Percentiles rank a stretch among this genome's conserved stretches.
Evolutionary conservation across 495 filamentous ascomycete species (phyloP).

Genomic region (Tuber borchii): DNA sequence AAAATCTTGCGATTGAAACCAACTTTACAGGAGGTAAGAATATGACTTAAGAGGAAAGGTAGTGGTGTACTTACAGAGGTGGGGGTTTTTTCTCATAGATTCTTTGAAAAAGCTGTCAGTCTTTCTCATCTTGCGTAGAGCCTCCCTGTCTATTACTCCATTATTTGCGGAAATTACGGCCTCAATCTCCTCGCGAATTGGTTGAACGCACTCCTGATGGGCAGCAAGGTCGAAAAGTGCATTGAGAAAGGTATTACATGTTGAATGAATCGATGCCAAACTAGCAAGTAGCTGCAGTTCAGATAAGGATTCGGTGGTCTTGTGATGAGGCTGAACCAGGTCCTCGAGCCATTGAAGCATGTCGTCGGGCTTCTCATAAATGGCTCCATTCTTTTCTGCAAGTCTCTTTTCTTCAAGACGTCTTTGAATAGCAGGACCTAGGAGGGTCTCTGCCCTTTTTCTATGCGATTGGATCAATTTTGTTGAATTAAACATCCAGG

Average conservation of each 20-base stretch:
- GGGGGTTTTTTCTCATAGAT: slow-evolving; percentile 46
- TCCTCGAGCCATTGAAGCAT: slow-evolving; percentile 42
- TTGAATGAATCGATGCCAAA: slow-evolving; percentile 43
- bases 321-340: slow-evolving; percentile 11
- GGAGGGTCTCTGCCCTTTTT: slow-evolving; percentile 9
- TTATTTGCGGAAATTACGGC: slow-evolving; percentile 44
- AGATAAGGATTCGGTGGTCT: slow-evolving; percentile 8
- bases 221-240: slow-evolving; percentile 49
- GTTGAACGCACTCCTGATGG: slow-evolving; percentile 46
- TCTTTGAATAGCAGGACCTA: slow-evolving; percentile 33
- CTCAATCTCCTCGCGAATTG: slow-evolving; percentile 52
- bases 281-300: slow-evolving; percentile 38
- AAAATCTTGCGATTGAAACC: slow-evolving; percentile 47
- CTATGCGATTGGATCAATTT: slow-evolving; percentile 2
- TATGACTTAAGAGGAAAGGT: background rate
- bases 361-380: slow-evolving; percentile 38
- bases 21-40: slow-evolving; percentile 23
- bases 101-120: slow-evolving; percentile 56
- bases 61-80: slow-evolving; percentile 19
- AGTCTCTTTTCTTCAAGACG: slow-evolving; percentile 22
- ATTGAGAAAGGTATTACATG: slow-evolving; percentile 38
- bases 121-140: slow-evolving; percentile 47
- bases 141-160: slow-evolving; percentile 43
- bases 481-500: slow-evolving; percentile 5
- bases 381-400: slow-evolving; percentile 20